Evolutionary conservation across 1,284 basidiomycete species (phyloP), one percentile per base, ranked within the genome.

Genomic region (Pseudozyma hubeiensis): DNA sequence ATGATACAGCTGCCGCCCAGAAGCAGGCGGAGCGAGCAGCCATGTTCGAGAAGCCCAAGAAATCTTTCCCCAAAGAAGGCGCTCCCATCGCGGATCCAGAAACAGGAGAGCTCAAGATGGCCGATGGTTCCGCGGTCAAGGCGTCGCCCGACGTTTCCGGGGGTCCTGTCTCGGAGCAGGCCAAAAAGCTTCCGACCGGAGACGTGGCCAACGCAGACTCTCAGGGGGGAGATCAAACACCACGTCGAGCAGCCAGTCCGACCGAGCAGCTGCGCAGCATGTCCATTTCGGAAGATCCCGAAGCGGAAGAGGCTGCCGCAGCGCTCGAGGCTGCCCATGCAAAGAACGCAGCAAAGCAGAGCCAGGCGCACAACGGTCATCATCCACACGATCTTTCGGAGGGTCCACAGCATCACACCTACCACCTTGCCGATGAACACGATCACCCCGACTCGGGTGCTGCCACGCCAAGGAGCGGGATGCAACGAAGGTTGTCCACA

Each of bases 401-500:
- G 0, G 69, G 74, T 10, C 64, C 58, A 13, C 76, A 78, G 49
- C 72, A 74, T 43, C 45, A 61, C 55, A 53, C 58, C 6, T 72
- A 57, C 51, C 72, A 75, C 51, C 68, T 74, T n/a, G 65, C 64
- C 45, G 73, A 74, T 29, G 69, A 62, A 9, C 66, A 79, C 29
- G 68, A 70, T 19, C 56, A 49, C 13, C 19, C 53, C 9, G 76
- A 69, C 13, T 68, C 59, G 4, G 71, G 75, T 7, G 41, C 62
- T 24, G 55, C 55, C 0, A 71, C 65, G 8, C 73, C 68, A 0
- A 48, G 66, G 17, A 62, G 58, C n/a, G 64, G 59, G 9, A 60
- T 71, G 65, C 65, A 63, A 34, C 57, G 79, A 19, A 46, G 78
- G 17, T 45, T 77, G 53, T 81, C 79, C 5, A 81, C 79, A 4